A percentile compares a stretch with the other conserved stretches of the same genome.
Evolutionary conservation across 1,284 basidiomycete species (phyloP).

Genomic region (Cystobasidium slooffiae): DNA sequence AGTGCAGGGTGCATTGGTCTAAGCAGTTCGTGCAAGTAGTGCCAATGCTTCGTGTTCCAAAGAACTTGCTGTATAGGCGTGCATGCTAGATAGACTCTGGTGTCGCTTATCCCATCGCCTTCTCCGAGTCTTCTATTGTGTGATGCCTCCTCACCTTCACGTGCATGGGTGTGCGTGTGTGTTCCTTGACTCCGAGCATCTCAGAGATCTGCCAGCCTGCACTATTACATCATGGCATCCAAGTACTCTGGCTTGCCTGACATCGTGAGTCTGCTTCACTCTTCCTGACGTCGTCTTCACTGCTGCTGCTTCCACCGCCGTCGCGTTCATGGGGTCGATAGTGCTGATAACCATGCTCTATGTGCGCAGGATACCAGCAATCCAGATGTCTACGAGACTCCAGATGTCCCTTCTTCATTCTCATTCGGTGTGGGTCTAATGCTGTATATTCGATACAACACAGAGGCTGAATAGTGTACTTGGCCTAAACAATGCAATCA

Average conservation of each 20-base stretch:
- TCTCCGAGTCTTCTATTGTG: no score
- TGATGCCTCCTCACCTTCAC: background rate
- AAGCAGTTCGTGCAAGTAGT: no score
- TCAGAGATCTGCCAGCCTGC: background rate
- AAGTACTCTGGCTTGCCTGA: constrained; percentile 90
- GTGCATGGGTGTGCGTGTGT: background rate
- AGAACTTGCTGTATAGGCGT: no score
- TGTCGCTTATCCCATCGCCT: no score
- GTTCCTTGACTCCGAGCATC: constrained; percentile 6
- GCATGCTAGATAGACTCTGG: no score
- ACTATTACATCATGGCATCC: constrained; percentile 51
- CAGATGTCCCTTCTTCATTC: constrained; percentile 69
- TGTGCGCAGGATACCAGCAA: constrained; percentile 62
- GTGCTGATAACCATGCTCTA: background rate
- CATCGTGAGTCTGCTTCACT: constrained; percentile 67
- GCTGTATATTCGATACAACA: background rate
- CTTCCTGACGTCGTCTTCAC: background rate
- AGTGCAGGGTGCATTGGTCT: no score
- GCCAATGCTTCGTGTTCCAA: no score
- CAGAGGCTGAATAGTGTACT: background rate
- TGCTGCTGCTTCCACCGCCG: background rate
- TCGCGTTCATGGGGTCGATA: background rate
- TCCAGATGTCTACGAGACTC: constrained; percentile 89
- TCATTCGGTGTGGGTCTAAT: constrained; percentile 26
- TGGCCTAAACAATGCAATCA: background rate